Conservation (phyloP, 2,329 filamentous ascomycete genomes). For the Aspergillaceae sp. region DNA sequence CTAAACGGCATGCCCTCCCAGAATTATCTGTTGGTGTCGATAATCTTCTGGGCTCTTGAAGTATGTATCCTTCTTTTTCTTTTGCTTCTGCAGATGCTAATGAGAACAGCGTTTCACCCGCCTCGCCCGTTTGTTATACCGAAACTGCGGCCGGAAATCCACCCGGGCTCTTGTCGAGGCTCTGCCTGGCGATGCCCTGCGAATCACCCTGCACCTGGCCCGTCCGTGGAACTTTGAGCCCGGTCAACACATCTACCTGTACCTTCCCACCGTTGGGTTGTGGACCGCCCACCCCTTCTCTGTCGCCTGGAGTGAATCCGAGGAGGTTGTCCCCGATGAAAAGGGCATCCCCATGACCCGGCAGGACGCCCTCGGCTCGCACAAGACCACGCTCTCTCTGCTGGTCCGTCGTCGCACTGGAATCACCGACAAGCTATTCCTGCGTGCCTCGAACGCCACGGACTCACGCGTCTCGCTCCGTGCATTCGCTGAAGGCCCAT, state of each 20-base stretch:
- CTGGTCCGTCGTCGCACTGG: slow-evolving; percentile 81
- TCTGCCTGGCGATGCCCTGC: slow-evolving; percentile 60
- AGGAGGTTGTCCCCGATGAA: slow-evolving; percentile 36
- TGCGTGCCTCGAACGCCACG: slow-evolving; percentile 52
- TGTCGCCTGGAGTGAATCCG: slow-evolving; percentile 62
- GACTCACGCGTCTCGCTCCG: slow-evolving; percentile 51
- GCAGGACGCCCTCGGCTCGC: slow-evolving; percentile 43
- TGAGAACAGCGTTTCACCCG: slow-evolving; percentile 46
- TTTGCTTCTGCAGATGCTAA: slow-evolving; percentile 5
- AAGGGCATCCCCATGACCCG: slow-evolving; percentile 38
- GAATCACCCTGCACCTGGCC: slow-evolving; percentile 62
- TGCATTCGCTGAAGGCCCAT: slow-evolving; percentile 82
- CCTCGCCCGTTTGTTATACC: slow-evolving; percentile 54
- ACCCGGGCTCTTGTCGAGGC: slow-evolving; percentile 60
- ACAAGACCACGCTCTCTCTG: slow-evolving; percentile 60
- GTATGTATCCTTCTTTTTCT: slow-evolving; percentile 11
- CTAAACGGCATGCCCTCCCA: slow-evolving; percentile 61
- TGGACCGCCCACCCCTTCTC: slow-evolving; percentile 76
- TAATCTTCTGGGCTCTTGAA: slow-evolving; percentile 71
- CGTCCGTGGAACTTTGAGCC: slow-evolving; percentile 58
- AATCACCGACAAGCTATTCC: slow-evolving; percentile 73
- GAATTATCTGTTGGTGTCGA: slow-evolving; percentile 63
- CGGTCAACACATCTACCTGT: slow-evolving; percentile 67
- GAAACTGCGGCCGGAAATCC: slow-evolving; percentile 51
- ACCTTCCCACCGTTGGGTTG: slow-evolving; percentile 55